Evolutionary conservation across 192 early-diverging fungal species (phyloP).

Genomic region (Backusella circina): DNA sequence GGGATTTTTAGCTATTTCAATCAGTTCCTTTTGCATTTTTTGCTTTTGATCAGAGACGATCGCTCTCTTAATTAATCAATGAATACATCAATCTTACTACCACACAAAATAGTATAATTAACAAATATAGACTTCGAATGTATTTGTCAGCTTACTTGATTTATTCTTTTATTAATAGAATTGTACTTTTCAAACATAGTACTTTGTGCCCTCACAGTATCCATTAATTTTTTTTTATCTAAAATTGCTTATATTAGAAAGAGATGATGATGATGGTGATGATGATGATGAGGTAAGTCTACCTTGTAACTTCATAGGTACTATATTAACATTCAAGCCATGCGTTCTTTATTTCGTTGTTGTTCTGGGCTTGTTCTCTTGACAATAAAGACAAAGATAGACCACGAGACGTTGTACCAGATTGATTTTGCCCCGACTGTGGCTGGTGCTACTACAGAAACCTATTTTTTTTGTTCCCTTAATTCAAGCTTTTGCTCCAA

Average conservation of each 20-base stretch:
- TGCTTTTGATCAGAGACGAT: not conserved
- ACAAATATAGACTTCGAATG: not conserved
- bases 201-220: constrained; percentile 18
- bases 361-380: constrained; percentile 25
- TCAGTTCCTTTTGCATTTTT: not conserved
- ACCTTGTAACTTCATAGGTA: constrained; percentile 27
- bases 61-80: constrained; percentile 32
- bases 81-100: constrained; percentile 38
- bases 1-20: not conserved
- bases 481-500: too few relatives aligned
- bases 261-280: too few relatives aligned
- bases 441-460: constrained; percentile 12
- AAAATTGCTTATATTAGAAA: not conserved
- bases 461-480: not conserved
- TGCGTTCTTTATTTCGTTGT: constrained; percentile 29
- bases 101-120: constrained; percentile 9
- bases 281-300: not conserved
- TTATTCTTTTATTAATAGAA: not conserved
- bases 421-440: constrained; percentile 22
- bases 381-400: constrained; percentile 16
- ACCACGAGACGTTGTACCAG: constrained; percentile 23
- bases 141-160: not conserved
- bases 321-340: constrained; percentile 35
- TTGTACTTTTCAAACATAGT: constrained; percentile 20
- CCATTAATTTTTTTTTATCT: constrained; percentile 14